Percentiles rank a stretch among this genome's conserved stretches.
Conservation (phyloP, 148 eudicot species). For the Spergularia marina region DNA sequence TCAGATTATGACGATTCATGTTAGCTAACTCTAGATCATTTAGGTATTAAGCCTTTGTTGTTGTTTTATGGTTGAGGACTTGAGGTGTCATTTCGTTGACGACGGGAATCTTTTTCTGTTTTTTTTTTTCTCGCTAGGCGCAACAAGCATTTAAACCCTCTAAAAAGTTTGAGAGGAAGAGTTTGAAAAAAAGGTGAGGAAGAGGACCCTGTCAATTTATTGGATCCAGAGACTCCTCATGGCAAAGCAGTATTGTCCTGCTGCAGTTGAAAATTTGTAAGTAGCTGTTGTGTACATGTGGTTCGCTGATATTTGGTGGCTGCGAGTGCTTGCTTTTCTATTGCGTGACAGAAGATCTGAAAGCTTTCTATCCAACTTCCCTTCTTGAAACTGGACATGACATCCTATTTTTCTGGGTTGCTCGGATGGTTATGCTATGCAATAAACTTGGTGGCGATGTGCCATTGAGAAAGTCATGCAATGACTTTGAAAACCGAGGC, state of each 20-base stretch:
- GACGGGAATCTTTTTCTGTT: no score
- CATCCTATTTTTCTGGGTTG: constrained; percentile 96
- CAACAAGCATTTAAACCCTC: constrained; percentile 49
- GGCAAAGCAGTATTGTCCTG: constrained; percentile 81
- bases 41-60: no score
- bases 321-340: neutral
- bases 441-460: constrained; percentile 80
- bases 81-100: no score
- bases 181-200: constrained; percentile 48
- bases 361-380: constrained; percentile 84
- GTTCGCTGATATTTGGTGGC: neutral
- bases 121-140: constrained; percentile 30
- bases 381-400: constrained; percentile 98
- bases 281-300: constrained; percentile 18
- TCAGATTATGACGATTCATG: no score
- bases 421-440: constrained; percentile 96
- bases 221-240: constrained; percentile 68
- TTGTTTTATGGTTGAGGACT: no score
- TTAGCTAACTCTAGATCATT: no score
- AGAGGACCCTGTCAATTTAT: constrained; percentile 67
- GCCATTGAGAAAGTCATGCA: constrained; percentile 74
- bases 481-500: no score
- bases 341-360: constrained; percentile 67
- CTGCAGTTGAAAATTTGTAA: constrained; percentile 80
- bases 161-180: constrained; percentile 60